Percentiles rank a stretch among this genome's conserved stretches.
phyloP scores from a whole-genome alignment of 2,329 filamentous ascomycete species.

The Tolypocladium inflatum region DNA sequence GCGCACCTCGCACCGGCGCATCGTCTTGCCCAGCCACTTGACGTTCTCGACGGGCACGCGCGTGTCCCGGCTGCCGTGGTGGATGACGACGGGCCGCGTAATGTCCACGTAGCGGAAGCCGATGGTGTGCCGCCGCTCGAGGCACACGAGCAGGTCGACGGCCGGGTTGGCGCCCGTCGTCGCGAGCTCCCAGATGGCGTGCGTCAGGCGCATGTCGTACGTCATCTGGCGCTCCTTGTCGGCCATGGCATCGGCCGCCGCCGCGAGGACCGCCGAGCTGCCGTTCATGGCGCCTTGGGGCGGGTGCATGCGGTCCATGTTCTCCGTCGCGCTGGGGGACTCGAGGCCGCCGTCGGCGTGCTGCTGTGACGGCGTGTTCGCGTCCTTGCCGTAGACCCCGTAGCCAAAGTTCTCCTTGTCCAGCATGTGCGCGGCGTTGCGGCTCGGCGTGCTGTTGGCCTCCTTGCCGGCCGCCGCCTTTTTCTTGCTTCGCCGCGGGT shows the following conservation, averaged over 20 bases:
- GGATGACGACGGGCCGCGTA: conserved; percentile 80
- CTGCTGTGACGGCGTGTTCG: conserved; percentile 5
- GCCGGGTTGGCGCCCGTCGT: conserved; percentile 89
- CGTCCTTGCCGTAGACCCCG: conserved; percentile 15
- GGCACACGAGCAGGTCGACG: conserved; percentile 82
- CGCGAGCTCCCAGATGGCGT: conserved; percentile 88
- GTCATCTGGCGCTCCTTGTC: conserved; percentile 63
- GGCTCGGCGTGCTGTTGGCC: conserved; percentile 21
- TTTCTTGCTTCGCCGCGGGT: conserved; percentile 49
- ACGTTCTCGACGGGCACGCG: conserved; percentile 93
- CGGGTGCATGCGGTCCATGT: conserved; percentile 37
- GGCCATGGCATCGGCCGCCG: conserved; percentile 50
- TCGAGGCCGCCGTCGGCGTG: conserved; percentile 11
- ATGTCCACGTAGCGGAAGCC: conserved; percentile 98
- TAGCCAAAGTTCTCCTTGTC: conserved; percentile 41
- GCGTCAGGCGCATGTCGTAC: conserved; percentile 80
- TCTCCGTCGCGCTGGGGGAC: conserved; percentile 28
- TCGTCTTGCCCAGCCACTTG: conserved; percentile 85
- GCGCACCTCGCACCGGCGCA: conserved; percentile 86
- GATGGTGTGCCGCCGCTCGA: conserved; percentile 84
- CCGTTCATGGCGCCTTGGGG: conserved; percentile 13
- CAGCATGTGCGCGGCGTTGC: conserved; percentile 24
- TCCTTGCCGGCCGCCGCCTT: conserved; percentile 36
- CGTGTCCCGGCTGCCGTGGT: conserved; percentile 84
- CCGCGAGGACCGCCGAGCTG: conserved; percentile 31